Base-by-base conservation (phyloP, 306 rosid genomes). In the Fragaria vesca region DNA sequence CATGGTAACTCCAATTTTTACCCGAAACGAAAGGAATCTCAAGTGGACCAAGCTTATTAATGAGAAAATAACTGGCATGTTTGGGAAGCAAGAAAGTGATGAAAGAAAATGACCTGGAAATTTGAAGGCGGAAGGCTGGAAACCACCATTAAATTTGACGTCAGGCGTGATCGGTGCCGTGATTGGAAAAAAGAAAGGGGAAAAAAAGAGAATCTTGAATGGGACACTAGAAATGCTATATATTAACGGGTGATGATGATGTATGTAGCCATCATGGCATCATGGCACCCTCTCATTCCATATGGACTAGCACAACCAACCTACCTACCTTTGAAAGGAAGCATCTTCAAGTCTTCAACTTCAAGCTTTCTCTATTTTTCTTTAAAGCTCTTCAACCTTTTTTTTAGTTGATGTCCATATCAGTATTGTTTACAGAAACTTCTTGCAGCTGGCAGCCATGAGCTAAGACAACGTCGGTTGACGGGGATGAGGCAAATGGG, bases 41-140 rank as follows among this genome's bases (percentile, higher is more conserved):
- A 15, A 6, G 11, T 1, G 69, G 69, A 32, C 69, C 69, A 16
- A 28, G 13, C 38, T 5, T 15, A 32, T 65, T 16, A 32, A 34
- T 65, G 70, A 66, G 47, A 66, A 66, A 66, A 32, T 66, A 32
- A 66, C 26, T 66, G 46, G 70, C 69, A 63, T 6, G 67, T 28
- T 28, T 30, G 40, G 38, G 38, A 5, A 61, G 20, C 8, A 26
- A 16, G 69, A 34, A 34, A 30, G 67, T 26, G 34, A 30, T 12
- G 67, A 13, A n/a, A 6, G 42, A 61, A 28, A 0, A 28, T 30
- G 21, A 62, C 42, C 42, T 15, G 69, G 69, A 63, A 63, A 28
- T 32, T 16, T 30, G 38, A 61, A 61, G 17, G 68, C n/a, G 5
- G 68, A 30, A 24, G 36, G 66, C 18, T 63, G 21, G 69, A 61